These are phyloP conservation scores for Teratosphaeriaceae sp. DNA, from an alignment of 2,329 filamentous ascomycete species.

Conservation along the genomic window DNA sequence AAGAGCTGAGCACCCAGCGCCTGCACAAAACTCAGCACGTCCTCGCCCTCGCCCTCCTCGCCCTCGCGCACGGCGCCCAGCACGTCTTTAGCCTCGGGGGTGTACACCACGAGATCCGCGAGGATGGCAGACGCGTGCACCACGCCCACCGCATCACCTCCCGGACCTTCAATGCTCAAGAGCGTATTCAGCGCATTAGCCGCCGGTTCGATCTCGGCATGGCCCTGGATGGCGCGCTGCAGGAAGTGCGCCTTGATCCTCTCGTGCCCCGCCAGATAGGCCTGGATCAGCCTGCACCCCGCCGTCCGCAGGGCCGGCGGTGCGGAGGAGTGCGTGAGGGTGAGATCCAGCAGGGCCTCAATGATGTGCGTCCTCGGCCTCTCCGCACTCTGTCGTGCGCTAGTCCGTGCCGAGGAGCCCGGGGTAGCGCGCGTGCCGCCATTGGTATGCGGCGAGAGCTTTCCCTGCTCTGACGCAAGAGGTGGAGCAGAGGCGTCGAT, in stretches of 20 bases:
- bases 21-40: slow-evolving; percentile 92
- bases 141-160: slow-evolving; percentile 76
- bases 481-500: slow-evolving; percentile 50
- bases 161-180: slow-evolving; percentile 53
- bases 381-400: slow-evolving; percentile 27
- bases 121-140: slow-evolving; percentile 88
- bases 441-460: slow-evolving; percentile 18
- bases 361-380: slow-evolving; percentile 67
- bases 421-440: slow-evolving; percentile 20
- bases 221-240: slow-evolving; percentile 79
- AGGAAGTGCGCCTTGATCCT: slow-evolving; percentile 82
- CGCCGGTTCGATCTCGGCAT: slow-evolving; percentile 74
- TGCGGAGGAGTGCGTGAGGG: slow-evolving; percentile 59
- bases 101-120: slow-evolving; percentile 78
- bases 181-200: slow-evolving; percentile 78
- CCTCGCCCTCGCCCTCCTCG: slow-evolving; percentile 81
- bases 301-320: slow-evolving; percentile 76
- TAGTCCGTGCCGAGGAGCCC: slow-evolving; percentile 16
- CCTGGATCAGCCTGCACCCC: slow-evolving; percentile 84
- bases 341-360: slow-evolving; percentile 80
- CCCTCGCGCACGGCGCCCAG: slow-evolving; percentile 83
- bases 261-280: slow-evolving; percentile 78
- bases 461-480: slow-evolving; percentile 12
- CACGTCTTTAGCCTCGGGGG: slow-evolving; percentile 68
- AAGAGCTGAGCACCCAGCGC: slow-evolving; percentile 81